phyloP scores from a whole-genome alignment of 78 protist genomes.

The Dictyostelium firmibasis region DNA sequence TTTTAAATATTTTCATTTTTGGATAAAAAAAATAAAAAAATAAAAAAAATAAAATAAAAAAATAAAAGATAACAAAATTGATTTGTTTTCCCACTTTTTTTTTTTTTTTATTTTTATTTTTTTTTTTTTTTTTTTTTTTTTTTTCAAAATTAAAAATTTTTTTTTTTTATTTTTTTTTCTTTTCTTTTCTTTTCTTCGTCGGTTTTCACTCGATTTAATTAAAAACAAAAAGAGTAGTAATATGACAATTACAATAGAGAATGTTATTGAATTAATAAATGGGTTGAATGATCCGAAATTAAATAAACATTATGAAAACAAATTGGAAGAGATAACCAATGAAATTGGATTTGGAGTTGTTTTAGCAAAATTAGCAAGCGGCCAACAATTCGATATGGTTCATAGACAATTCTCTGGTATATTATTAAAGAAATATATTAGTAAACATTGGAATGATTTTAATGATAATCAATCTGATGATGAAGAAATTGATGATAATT shows the following conservation, averaged over 20 bases:
- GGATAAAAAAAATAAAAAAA: too few species aligned
- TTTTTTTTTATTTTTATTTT: too few species aligned
- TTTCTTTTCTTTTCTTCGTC: neutral
- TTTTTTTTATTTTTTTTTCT: too few species aligned
- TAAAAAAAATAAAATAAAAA: too few species aligned
- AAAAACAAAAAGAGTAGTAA: too few species aligned
- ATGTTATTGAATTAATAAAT: neutral
- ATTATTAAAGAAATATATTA: conserved; percentile 1
- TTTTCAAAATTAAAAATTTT: too few species aligned
- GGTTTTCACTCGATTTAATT: neutral
- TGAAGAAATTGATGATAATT: neutral
- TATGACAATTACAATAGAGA: neutral
- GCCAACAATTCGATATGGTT: neutral
- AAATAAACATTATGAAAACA: neutral
- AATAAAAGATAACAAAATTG: too few species aligned
- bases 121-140: too few species aligned
- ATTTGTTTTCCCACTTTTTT: too few species aligned
- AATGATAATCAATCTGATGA: neutral
- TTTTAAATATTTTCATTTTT: too few species aligned
- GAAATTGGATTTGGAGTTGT: neutral
- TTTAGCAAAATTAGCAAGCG: neutral
- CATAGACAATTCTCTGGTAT: conserved; percentile 21
- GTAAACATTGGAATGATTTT: conserved; percentile 21
- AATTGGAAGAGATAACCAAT: neutral
- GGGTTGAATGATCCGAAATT: conserved; percentile 12